Evolutionary conservation across 78 protist genomes (phyloP).

Genomic region (Ministeria vibrans): DNA sequence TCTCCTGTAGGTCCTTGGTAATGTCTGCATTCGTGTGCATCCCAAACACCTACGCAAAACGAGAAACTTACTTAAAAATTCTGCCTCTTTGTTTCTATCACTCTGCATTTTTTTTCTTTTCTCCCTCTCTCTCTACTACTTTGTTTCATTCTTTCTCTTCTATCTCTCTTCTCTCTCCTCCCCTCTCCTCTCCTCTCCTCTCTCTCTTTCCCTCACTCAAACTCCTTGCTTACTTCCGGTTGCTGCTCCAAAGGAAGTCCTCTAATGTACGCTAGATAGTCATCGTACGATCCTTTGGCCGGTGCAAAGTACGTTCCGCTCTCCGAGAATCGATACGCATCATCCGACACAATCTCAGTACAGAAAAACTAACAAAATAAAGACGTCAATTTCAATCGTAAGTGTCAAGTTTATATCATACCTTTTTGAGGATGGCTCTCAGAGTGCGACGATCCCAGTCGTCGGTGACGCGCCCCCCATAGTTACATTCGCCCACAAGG

Average conservation of each 20-base stretch:
- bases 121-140: no score
- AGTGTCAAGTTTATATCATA: constrained; percentile 11
- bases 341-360: constrained; percentile 4
- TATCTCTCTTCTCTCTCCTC: no score
- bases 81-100: no score
- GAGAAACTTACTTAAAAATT: no score
- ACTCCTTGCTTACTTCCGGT: no score
- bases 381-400: not conserved
- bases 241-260: constrained; percentile 51
- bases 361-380: constrained; percentile 2
- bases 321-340: not conserved
- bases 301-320: constrained; percentile 42
- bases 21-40: constrained; percentile 83
- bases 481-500: constrained; percentile 81
- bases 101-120: no score
- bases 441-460: constrained; percentile 63
- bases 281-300: not conserved
- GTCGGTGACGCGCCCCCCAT: constrained; percentile 91
- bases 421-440: constrained; percentile 40
- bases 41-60: constrained; percentile 82
- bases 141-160: no score
- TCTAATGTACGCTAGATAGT: constrained; percentile 38
- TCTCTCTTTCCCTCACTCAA: no score
- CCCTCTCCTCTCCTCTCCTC: no score
- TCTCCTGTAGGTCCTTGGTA: constrained; percentile 35